Percentiles rank a stretch among this genome's conserved stretches.
These are phyloP conservation scores for Lycium ferocissimum DNA, from an alignment of 257 asterid genomes.

Conservation along the genomic window DNA sequence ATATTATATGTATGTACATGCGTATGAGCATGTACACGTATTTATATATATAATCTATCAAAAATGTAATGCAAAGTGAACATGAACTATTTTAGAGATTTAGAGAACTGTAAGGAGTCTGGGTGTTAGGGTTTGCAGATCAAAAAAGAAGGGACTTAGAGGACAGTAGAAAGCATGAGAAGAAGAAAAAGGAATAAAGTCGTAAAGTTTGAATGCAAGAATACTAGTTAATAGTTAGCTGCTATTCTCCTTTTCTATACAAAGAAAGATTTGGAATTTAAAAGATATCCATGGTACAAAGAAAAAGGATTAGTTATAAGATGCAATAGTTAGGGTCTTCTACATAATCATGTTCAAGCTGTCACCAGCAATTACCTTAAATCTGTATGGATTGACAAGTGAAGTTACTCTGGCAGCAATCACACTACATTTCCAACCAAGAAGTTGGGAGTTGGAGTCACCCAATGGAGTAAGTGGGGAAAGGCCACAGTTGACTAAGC, in stretches of 20 bases:
- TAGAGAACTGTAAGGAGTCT: neutral
- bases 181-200: neutral
- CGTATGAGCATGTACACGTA: neutral
- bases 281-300: neutral
- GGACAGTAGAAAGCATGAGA: neutral
- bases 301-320: neutral
- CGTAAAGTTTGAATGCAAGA: neutral
- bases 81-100: neutral
- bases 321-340: neutral
- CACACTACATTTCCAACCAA: neutral
- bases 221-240: neutral
- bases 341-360: neutral
- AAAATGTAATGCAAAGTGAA: neutral
- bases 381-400: conserved; percentile 1
- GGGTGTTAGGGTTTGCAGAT: neutral
- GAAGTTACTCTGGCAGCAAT: neutral
- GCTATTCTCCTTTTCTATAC: neutral
- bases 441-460: neutral
- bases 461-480: neutral
- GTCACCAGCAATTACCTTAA: neutral
- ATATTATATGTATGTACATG: conserved; percentile 7
- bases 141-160: neutral
- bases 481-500: conserved; percentile 10
- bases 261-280: neutral
- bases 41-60: neutral